Base-by-base conservation (phyloP, 2,329 filamentous ascomycete species). In the Penicillium sp. region DNA sequence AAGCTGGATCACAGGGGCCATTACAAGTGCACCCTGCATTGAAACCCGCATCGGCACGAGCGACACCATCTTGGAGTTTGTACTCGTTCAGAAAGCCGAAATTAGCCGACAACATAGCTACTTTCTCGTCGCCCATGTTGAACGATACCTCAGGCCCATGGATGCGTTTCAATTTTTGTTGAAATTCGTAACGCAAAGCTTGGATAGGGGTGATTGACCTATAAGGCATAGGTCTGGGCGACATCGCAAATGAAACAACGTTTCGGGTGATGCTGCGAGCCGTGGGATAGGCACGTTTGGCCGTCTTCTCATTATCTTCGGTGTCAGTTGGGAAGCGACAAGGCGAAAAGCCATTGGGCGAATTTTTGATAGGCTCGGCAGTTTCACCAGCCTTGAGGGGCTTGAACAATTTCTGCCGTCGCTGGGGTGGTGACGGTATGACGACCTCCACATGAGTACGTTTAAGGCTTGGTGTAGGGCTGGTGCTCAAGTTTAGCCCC, bases 21-120 rank as follows among this genome's bases (percentile, higher is more conserved):
- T 29, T 41, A 40, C 71, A 73, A 8, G 53, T 44, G 48, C 71
- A 73, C 3, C 69, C 70, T 0, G 49, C 57, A 27, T 65, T 61
- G 38, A 72, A 73, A 4, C 54, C 64, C 9, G 33, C 5, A 62
- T 52, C 0, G 54, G 49, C 1, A 0, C 49, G 57, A 1, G 50
- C 40, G 2, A 72, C 68, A 0, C 66, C 69, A 5, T 66, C 54
- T 0, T 63, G 62, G 3, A 72, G 48, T 32, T 66, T 66, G 43
- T 73, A 72, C 1, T 58, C 46, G 29, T 70, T 67, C 3, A 70
- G 55, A 13, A 73, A 73, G n/a, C 68, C 66, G 46, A 73, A 72
- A 35, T 70, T 70, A 0, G 63, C 48, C 0, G 62, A 60, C 9
- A 67, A 59, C 1, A 58, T 50, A 1, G 65, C 56, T 0, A 68